Percentiles rank a stretch among this genome's conserved stretches.
Conservation (phyloP, 2,329 filamentous ascomycete genomes). For the Pseudogymnoascus sp. region DNA sequence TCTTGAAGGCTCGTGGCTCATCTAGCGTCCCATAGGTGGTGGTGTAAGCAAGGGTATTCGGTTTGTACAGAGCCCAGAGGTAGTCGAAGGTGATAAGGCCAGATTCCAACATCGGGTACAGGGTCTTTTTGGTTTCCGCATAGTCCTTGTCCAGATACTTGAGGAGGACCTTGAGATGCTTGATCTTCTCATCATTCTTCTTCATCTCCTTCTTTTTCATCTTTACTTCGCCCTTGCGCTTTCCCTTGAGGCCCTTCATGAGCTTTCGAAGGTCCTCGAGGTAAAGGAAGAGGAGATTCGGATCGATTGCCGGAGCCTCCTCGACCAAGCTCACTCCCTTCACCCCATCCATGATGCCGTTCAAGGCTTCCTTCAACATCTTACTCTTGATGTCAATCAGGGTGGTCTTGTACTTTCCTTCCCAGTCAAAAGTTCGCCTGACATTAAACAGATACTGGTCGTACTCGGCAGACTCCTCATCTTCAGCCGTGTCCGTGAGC, state of each 20-base stretch:
- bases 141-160: constrained; percentile 78
- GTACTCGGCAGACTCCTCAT: constrained; percentile 57
- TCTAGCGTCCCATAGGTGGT: constrained; percentile 68
- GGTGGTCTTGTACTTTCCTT: constrained; percentile 67
- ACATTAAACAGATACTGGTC: constrained; percentile 79
- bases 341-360: constrained; percentile 64
- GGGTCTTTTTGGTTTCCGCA: constrained; percentile 64
- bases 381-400: constrained; percentile 82
- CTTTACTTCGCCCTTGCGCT: constrained; percentile 38
- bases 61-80: constrained; percentile 83
- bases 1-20: constrained; percentile 73
- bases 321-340: constrained; percentile 74
- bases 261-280: constrained; percentile 64
- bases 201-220: constrained; percentile 53
- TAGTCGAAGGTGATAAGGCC: constrained; percentile 84
- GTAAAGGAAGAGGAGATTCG: constrained; percentile 64
- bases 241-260: constrained; percentile 51
- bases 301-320: constrained; percentile 64
- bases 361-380: constrained; percentile 59
- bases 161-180: constrained; percentile 63
- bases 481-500: constrained; percentile 56
- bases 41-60: constrained; percentile 69
- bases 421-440: constrained; percentile 72
- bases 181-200: constrained; percentile 47
- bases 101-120: constrained; percentile 71